Evolutionary conservation across 1,284 basidiomycete genomes (phyloP), one percentile per base, ranked within the genome.

Genomic region (Pseudozyma hubeiensis): DNA sequence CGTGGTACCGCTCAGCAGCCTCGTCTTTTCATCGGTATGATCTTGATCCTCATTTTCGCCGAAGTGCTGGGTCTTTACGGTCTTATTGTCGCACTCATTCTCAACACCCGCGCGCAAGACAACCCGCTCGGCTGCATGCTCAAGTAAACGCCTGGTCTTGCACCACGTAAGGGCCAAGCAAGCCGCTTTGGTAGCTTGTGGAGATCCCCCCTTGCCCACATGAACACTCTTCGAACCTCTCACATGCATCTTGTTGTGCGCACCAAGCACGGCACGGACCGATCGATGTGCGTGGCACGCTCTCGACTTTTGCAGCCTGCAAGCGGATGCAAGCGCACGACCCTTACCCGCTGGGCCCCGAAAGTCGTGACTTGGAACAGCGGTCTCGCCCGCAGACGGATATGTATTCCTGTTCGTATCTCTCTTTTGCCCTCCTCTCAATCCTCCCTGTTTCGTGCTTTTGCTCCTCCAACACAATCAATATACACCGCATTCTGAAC

Each of bases 61-160:
- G 95, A 97, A 86, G 94, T 97, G 37, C 86, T 97, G 81, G 93
- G 93, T 61, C 86, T 95, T 55, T 93, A 93, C 83, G 91, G 92
- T 59, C 89, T 94, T 64, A 94, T 94, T 81, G 93, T 94, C 68
- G 93, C 93, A 24, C 89, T 94, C 40, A 93, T 94, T 86, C 91
- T 94, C 90, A 93, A 94, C 87, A 88, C 87, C 6, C 65, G 82
- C 31, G 68, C 69, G 49, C 75, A 79, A 55, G 82, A 81, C 51
- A 80, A 72, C 61, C 75, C 70, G 31, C 40, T 70, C 24, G 72
- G 69, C 61, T 77, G 74, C 70, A 24, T 58, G 52, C 74, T 77
- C 65, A 73, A 77, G 65, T 77, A 70, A 56, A 37, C 13, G 7
- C 8, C 35, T 14, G 24, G 24, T 37, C 5, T 7, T 8, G 13